Evolutionary conservation across 2,329 filamentous ascomycete genomes (phyloP).

Genomic region (Fusarium compactum): DNA sequence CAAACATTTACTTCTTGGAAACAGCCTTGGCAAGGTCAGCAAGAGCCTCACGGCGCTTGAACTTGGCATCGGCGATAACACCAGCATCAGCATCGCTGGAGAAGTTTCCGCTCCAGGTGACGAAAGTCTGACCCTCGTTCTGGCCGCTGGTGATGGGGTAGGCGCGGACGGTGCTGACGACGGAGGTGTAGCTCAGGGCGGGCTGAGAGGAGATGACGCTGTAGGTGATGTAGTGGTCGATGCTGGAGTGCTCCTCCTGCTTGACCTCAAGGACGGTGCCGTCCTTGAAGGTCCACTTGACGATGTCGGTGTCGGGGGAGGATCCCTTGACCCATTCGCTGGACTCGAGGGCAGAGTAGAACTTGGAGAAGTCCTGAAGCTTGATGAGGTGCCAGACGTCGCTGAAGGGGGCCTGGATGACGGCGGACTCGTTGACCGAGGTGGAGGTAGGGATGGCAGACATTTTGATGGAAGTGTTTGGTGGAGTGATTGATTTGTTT

Average conservation of each 20-base stretch:
- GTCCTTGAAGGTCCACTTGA: conserved; percentile 79
- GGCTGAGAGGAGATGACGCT: conserved; percentile 75
- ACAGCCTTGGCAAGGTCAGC: conserved; percentile 71
- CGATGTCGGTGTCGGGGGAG: conserved; percentile 73
- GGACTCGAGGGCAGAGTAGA: conserved; percentile 73
- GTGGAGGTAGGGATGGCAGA: conserved; percentile 72
- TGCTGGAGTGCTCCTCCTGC: conserved; percentile 80
- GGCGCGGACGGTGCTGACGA: conserved; percentile 74
- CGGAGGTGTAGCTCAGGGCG: conserved; percentile 73
- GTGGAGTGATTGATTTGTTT: neutral
- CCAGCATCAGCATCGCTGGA: conserved; percentile 77
- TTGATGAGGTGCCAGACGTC: conserved; percentile 81
- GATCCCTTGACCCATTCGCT: conserved; percentile 71
- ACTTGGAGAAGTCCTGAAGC: conserved; percentile 75
- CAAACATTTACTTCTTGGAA: conserved; percentile 41
- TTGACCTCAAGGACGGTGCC: conserved; percentile 77
- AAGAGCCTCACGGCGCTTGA: conserved; percentile 79
- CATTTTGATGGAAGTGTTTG: conserved; percentile 30
- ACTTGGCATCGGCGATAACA: conserved; percentile 80
- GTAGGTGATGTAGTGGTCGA: conserved; percentile 82
- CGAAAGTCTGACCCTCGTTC: conserved; percentile 72
- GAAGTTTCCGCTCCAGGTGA: conserved; percentile 78
- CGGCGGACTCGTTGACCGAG: conserved; percentile 73
- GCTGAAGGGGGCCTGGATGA: conserved; percentile 75
- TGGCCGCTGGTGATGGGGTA: conserved; percentile 75